These are phyloP conservation scores for Cryphonectria carpinicola DNA, from an alignment of 2,329 filamentous ascomycete species.

Conservation along the genomic window DNA sequence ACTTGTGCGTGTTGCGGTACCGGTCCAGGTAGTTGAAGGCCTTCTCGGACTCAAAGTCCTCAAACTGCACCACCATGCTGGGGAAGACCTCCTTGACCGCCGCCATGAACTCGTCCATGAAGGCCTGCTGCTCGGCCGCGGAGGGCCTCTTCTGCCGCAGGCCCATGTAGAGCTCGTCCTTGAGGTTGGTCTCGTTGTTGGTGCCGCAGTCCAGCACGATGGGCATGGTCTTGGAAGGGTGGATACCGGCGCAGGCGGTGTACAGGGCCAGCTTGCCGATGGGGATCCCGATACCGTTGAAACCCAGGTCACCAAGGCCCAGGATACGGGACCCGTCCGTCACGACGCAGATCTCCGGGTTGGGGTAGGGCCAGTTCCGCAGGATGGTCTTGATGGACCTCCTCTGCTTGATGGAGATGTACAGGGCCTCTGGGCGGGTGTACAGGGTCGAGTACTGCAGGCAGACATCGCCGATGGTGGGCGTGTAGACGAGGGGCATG, in stretches of 20 bases:
- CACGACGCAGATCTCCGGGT: constrained; percentile 94
- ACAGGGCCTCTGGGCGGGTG: constrained; percentile 92
- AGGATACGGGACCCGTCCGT: constrained; percentile 94
- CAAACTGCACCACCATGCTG: constrained; percentile 82
- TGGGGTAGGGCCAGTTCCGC: constrained; percentile 86
- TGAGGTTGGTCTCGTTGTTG: constrained; percentile 67
- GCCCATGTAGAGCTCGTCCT: constrained; percentile 83
- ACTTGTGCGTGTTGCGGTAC: constrained; percentile 86
- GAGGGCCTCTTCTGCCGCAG: constrained; percentile 81
- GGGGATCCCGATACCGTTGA: constrained; percentile 97
- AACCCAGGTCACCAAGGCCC: constrained; percentile 90
- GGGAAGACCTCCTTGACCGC: constrained; percentile 77
- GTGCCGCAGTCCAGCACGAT: constrained; percentile 71
- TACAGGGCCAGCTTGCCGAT: constrained; percentile 95
- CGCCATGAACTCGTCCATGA: constrained; percentile 97
- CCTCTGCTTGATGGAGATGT: constrained; percentile 93
- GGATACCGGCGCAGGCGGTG: constrained; percentile 92
- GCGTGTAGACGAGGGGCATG: constrained; percentile 85
- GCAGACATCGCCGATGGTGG: constrained; percentile 94
- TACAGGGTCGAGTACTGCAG: constrained; percentile 95
- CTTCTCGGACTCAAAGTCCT: constrained; percentile 92
- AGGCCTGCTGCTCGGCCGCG: constrained; percentile 79
- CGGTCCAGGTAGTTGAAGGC: constrained; percentile 92
- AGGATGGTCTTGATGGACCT: constrained; percentile 89
- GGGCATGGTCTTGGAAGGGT: constrained; percentile 80